Evolutionary conservation across 2,329 filamentous ascomycete species (phyloP), one percentile per base, ranked within the genome.

Genomic region (Graphiopsis chlorocephala): DNA sequence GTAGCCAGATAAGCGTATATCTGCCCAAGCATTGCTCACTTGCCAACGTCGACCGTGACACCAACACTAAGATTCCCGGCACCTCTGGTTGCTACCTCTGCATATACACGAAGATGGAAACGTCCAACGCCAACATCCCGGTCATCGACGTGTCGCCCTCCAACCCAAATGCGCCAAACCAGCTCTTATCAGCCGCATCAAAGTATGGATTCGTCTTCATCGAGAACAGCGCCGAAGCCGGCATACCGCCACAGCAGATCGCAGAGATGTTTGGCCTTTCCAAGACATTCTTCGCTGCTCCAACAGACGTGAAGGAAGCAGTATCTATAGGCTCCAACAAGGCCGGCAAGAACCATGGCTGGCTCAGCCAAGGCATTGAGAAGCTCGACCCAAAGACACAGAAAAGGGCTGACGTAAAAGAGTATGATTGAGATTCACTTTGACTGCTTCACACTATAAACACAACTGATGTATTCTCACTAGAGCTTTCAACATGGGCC

Each of bases 191-290:
- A 66, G 94, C 94, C 1, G 93, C 93, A 2, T 86, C 88, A 42
- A 87, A 89, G 62, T 90, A 93, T 78, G 94, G 94, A 67, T 98
- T 98, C 77, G 86, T 97, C 67, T 98, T 95, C 75, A 88, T 98
- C 72, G 89, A 88, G 73, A 84, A 87, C 25, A 89, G 90, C 66
- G 68, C 69, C n/a, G 68, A 66, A 35, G 67, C 67, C 29, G 70
- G 69, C 7, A 91, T 97, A 56, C 81, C 89, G 0, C 78, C 83
- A 0, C 78, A 84, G 29, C 85, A 88, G 61, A 86, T 97, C 47
- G 83, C 90, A 11, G 80, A 82, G 52, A 88, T 90, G 10, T 98
- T 97, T 80, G 79, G 84, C 15, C 77, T 96, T 74, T 93, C 95
- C 81, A 64, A 72, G 64, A 83, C 84, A 58, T 90, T 96, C 72